Base-by-base conservation (phyloP, 1,139 yeast genomes). In the Sugiyamaella paludigena region DNA sequence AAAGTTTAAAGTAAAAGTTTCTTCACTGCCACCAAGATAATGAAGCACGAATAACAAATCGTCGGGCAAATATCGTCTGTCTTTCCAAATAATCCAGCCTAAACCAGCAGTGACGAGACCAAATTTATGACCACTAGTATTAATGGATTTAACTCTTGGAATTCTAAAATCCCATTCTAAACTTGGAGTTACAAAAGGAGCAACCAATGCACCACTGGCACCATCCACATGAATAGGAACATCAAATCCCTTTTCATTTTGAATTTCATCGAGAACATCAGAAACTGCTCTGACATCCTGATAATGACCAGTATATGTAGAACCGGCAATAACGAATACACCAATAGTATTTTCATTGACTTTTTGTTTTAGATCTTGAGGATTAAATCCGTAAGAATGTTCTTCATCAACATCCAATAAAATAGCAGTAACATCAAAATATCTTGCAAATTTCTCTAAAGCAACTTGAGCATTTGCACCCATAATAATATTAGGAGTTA, bases 391-490 rank as follows among this genome's bases (percentile, higher is more conserved):
- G 67, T 84, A 86, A 56, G 83, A 79, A 40, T 82, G 74, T 43
- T 75, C 74, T 45, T 74, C 75, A 30, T 75, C 72, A 38, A 88
- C 86, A 12, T 85, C 83, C 53, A 89, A 77, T 56, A 87, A 69
- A 57, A 96, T 76, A 56, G 86, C 80, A 63, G 89, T 96, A 45
- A 89, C 96, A 60, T 89, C 97, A 69, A 89, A 89, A 70, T 89
- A 89, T 47, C 94, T 76, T 27, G 97, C 96, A 72, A 89, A 89
- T 71, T 89, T 89, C 70, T 89, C 97, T 62, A 89, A 75, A 0
- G 96, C 96, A 43, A 89, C 97, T 69, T 89, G 97, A 44, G 94
- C 95, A 68, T 92, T 87, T 35, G 92, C 75, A n/a, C 96, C 95
- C 96, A 89, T 88, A 56, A 89, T 72, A 61, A 89, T 87, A 68